These are phyloP conservation scores for Arthrobotrys entomopaga DNA, from an alignment of 2,329 filamentous ascomycete species.

Conservation along the genomic window DNA sequence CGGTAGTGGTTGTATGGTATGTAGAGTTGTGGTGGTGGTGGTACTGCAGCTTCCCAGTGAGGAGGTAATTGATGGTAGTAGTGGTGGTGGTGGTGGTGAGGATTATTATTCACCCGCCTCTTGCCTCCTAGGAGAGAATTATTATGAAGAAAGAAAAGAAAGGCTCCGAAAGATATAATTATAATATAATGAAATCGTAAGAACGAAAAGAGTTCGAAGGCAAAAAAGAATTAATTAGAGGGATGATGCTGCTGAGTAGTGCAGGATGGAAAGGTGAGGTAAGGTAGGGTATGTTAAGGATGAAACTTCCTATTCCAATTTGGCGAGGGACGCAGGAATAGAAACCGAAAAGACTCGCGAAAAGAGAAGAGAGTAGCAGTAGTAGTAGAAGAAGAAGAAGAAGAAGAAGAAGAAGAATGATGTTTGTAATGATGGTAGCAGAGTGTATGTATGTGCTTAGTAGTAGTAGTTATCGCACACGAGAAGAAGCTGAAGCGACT, in stretches of 20 bases:
- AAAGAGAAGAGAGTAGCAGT: not conserved
- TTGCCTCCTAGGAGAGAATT: not conserved
- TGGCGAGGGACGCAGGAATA: constrained; percentile 55
- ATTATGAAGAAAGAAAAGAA: constrained; percentile 10
- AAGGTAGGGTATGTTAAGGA: constrained; percentile 48
- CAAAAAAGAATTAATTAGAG: constrained; percentile 10
- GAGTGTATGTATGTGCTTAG: not conserved
- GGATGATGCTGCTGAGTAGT: constrained; percentile 6
- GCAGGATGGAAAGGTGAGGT: constrained; percentile 15
- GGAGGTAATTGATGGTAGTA: not conserved
- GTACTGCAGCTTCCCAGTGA: constrained; percentile 26
- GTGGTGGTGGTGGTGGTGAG: not conserved
- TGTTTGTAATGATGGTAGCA: not conserved
- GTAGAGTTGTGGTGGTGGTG: constrained; percentile 1
- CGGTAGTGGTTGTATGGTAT: not conserved
- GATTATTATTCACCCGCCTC: too few relatives aligned
- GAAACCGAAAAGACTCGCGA: constrained; percentile 26
- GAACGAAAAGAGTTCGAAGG: constrained; percentile 28
- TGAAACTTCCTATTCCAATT: constrained; percentile 55
- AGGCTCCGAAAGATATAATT: not conserved
- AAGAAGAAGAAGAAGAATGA: too few relatives aligned
- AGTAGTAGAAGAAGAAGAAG: not conserved
- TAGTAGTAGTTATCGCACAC: not conserved
- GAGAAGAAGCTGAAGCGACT: not conserved
- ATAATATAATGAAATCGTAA: not conserved